Conservation (phyloP, 306 rosid species). For the Pterocarpus santalinus region DNA sequence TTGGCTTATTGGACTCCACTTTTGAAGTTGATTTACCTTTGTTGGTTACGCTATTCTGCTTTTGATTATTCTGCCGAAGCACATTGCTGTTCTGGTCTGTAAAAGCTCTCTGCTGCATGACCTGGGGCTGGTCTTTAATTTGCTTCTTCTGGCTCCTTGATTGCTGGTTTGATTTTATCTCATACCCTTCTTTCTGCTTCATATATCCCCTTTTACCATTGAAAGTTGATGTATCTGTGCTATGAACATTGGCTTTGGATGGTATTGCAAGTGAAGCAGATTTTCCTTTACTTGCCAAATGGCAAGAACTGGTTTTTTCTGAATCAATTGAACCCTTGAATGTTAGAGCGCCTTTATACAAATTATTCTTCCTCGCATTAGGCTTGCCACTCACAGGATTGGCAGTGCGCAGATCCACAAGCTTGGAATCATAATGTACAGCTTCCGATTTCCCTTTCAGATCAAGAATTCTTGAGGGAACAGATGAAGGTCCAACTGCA, state of each 20-base stretch:
- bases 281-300: constrained; percentile 63
- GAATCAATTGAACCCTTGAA: constrained; percentile 57
- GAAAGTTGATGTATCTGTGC: constrained; percentile 53
- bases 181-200: constrained; percentile 63
- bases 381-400: constrained; percentile 53
- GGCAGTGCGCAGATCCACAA: constrained; percentile 41
- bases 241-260: constrained; percentile 62
- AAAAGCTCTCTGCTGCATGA: constrained; percentile 61
- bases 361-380: constrained; percentile 49
- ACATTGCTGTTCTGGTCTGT: constrained; percentile 52
- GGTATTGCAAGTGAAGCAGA: constrained; percentile 58
- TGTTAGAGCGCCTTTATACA: constrained; percentile 54
- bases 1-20: constrained; percentile 54
- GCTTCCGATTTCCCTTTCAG: constrained; percentile 82
- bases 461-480: constrained; percentile 80
- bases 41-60: constrained; percentile 70
- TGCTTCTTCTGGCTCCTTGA: constrained; percentile 61
- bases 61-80: constrained; percentile 79
- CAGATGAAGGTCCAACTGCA: constrained; percentile 66
- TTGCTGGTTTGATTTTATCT: constrained; percentile 59
- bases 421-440: constrained; percentile 63
- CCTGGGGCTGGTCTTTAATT: constrained; percentile 49
- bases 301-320: constrained; percentile 50
- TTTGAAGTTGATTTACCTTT: constrained; percentile 63
- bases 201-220: constrained; percentile 52